Evolutionary conservation across 768 basidiomycete genomes (phyloP), one percentile per base, ranked within the genome.

Genomic region (Fomitopsis serialis): DNA sequence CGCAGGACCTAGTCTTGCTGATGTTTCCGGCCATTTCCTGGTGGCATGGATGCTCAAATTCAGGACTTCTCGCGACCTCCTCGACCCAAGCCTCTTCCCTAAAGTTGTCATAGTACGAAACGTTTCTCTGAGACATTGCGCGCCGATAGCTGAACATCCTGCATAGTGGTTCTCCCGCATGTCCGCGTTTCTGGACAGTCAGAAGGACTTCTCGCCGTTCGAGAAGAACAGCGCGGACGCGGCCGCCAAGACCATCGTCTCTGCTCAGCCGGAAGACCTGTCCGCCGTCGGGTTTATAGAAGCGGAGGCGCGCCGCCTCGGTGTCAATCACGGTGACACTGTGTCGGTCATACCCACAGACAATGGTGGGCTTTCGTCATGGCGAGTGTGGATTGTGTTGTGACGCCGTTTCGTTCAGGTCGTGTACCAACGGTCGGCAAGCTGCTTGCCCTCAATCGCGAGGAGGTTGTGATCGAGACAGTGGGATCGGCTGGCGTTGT

Each of bases 11-110:
- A 72, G 77, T 40, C 64, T 81, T 22, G 78, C 74, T 6, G 83
- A 85, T 60, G 63, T 83, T 32, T 74, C 78, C 2, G 69, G 77
- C 8, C 74, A 82, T 54, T 79, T 80, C 56, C 60, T 77, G 4
- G 66, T 76, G 54, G 61, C 63, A 7, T 84, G 81, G 81, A 61
- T 72, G 29, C 66, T 45, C 36, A 22, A 23, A 15, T n/a, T 45
- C 42, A 12, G 19, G 65, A 27, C 42, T 46, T 12, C 74, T 78
- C 62, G 69, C 36, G 59, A 65, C 9, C 59, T 81, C 9, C 74
- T 75, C 50, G 72, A 78, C 48, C 40, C 62, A 12, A 50, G 56
- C 4, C 60, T 60, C 3, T 74, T 77, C 57, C 78, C 80, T 11
- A 58, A 68, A 21, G 68, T 70, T 6, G 49, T 76, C n/a, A 64